phyloP scores from a whole-genome alignment of 805 yeast species.

The Tetrapisispora taiwanensis region DNA sequence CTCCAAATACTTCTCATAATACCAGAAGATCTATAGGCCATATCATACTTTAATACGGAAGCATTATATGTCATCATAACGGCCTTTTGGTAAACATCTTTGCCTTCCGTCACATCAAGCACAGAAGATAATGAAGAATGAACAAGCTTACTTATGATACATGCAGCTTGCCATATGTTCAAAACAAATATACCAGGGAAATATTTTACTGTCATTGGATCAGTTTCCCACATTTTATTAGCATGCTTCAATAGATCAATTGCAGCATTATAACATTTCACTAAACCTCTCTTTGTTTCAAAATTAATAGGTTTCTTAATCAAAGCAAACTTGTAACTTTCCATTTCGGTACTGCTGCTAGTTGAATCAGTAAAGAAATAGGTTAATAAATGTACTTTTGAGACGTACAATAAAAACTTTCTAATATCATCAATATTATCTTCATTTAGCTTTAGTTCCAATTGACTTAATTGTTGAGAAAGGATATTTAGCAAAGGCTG shows the following conservation, averaged over 20 bases:
- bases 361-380: slow-evolving; percentile 61
- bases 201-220: slow-evolving; percentile 57
- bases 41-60: slow-evolving; percentile 80
- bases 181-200: slow-evolving; percentile 77
- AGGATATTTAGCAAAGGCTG: slow-evolving; percentile 65
- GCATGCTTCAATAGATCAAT: slow-evolving; percentile 61
- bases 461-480: slow-evolving; percentile 60
- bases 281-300: slow-evolving; percentile 63
- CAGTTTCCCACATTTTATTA: slow-evolving; percentile 45
- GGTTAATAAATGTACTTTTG: slow-evolving; percentile 73
- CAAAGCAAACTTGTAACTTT: neutral
- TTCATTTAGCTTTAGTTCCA: slow-evolving; percentile 44
- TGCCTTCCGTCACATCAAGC: slow-evolving; percentile 64
- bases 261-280: slow-evolving; percentile 72
- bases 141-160: slow-evolving; percentile 65
- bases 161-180: slow-evolving; percentile 86
- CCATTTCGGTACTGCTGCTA: neutral
- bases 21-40: slow-evolving; percentile 86
- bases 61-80: slow-evolving; percentile 63
- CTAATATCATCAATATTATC: slow-evolving; percentile 55
- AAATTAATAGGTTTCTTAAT: slow-evolving; percentile 22
- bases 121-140: slow-evolving; percentile 64
- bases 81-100: slow-evolving; percentile 55
- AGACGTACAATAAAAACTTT: slow-evolving; percentile 54
- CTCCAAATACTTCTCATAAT: slow-evolving; percentile 94